Evolutionary conservation across 441 rosid genomes (phyloP).

Genomic region (Syzygium syzygioides): DNA sequence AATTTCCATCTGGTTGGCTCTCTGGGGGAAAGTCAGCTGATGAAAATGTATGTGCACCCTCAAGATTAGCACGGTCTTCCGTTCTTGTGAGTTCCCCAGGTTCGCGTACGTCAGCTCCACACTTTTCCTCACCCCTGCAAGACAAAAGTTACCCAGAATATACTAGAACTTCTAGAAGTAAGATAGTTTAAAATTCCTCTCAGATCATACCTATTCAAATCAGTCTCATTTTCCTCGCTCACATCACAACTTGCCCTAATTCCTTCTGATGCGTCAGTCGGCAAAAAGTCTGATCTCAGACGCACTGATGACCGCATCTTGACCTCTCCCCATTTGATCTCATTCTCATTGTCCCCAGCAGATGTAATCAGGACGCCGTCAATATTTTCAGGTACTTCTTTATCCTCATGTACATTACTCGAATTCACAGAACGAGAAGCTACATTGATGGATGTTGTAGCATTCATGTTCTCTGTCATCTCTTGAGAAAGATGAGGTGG

Average conservation of each 20-base stretch:
- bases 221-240: conserved; percentile 19
- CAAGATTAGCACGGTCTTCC: conserved; percentile 12
- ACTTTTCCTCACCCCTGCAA: conserved; percentile 45
- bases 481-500: conserved; percentile 33
- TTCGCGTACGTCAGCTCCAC: conserved; percentile 21
- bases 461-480: conserved; percentile 19
- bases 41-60: conserved; percentile 18
- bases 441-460: conserved; percentile 25
- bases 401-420: conserved; percentile 22
- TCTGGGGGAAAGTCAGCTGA: conserved; percentile 13
- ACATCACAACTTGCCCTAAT: conserved; percentile 14
- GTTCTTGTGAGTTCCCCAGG: conserved; percentile 16
- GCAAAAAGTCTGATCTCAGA: conserved; percentile 13
- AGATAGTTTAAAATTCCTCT: conserved; percentile 10
- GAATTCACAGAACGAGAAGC: conserved; percentile 38
- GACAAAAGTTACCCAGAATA: conserved; percentile 18
- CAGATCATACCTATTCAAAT: conserved; percentile 39
- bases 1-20: conserved; percentile 10
- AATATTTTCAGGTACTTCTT: conserved; percentile 22
- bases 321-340: conserved; percentile 29
- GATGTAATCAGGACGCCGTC: conserved; percentile 21
- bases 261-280: conserved; percentile 17
- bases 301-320: conserved; percentile 21
- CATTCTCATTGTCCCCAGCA: conserved; percentile 26
- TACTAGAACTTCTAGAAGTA: neutral